phyloP scores from a whole-genome alignment of 345 rosid genomes.

The Acer yangbiense region DNA sequence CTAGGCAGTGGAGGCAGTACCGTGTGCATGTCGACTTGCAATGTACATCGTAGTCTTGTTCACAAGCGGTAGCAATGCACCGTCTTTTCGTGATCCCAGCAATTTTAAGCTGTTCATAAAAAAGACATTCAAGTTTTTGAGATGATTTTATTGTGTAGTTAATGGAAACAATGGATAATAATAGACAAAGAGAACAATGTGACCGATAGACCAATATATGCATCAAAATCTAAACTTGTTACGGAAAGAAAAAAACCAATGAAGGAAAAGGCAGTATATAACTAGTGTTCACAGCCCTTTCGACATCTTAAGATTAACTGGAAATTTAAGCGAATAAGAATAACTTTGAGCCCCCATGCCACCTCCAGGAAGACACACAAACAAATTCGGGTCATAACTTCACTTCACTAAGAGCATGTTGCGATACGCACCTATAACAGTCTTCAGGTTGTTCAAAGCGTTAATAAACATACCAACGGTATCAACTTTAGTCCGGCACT shows the following conservation, averaged over 20 bases:
- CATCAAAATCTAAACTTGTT: neutral
- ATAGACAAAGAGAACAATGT: neutral
- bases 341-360: neutral
- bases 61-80: conserved; percentile 70
- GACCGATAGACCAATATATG: neutral
- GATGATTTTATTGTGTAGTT: neutral
- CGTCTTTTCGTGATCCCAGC: conserved; percentile 71
- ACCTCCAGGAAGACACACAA: neutral
- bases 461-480: neutral
- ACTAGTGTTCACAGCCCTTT: neutral
- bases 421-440: neutral
- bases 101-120: conserved; percentile 59
- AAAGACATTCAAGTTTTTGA: neutral
- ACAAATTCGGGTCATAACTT: neutral
- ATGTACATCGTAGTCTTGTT: conserved; percentile 76
- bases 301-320: neutral
- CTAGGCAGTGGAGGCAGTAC: conserved; percentile 24
- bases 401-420: neutral
- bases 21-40: conserved; percentile 31
- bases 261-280: neutral
- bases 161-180: neutral
- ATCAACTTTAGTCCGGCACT: neutral
- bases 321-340: neutral
- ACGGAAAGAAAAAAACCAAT: neutral
- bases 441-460: neutral